Conservation (phyloP, 805 yeast genomes). For the Kazachstania bromeliacearum region DNA sequence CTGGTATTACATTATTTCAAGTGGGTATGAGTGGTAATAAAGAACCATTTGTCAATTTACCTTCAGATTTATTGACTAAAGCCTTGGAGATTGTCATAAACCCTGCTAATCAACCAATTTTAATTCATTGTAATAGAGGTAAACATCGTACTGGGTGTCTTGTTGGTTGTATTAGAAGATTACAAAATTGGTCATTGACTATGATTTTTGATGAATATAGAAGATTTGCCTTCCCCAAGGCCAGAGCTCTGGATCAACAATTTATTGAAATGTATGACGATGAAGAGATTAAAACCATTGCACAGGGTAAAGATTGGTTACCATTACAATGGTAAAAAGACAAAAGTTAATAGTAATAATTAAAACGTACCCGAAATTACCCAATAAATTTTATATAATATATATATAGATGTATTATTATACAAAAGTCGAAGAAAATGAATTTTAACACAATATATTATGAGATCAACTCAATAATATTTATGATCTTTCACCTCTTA, state of each 20-base stretch:
- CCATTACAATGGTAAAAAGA: constrained; percentile 58
- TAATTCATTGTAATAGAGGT: constrained; percentile 93
- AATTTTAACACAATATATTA: no score
- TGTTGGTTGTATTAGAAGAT: constrained; percentile 80
- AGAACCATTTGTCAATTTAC: constrained; percentile 80
- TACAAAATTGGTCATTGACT: constrained; percentile 87
- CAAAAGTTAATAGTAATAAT: no score
- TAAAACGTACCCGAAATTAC: no score
- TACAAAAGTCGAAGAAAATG: no score
- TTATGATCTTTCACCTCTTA: constrained; percentile 91
- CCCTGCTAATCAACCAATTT: constrained; percentile 82
- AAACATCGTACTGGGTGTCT: constrained; percentile 96
- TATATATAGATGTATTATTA: background rate
- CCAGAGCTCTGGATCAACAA: constrained; percentile 91
- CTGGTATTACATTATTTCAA: constrained; percentile 66
- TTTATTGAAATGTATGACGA: constrained; percentile 85
- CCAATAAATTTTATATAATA: background rate
- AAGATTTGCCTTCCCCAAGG: constrained; percentile 89
- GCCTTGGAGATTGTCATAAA: constrained; percentile 75
- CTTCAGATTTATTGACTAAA: constrained; percentile 57
- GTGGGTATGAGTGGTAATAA: constrained; percentile 93
- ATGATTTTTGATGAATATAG: constrained; percentile 95
- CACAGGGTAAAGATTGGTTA: constrained; percentile 45
- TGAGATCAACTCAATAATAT: background rate
- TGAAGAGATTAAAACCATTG: constrained; percentile 46